Evolutionary conservation across 2,329 filamentous ascomycete genomes (phyloP), one percentile per base, ranked within the genome.

Genomic region (Stagonosporopsis chrysanthemi): DNA sequence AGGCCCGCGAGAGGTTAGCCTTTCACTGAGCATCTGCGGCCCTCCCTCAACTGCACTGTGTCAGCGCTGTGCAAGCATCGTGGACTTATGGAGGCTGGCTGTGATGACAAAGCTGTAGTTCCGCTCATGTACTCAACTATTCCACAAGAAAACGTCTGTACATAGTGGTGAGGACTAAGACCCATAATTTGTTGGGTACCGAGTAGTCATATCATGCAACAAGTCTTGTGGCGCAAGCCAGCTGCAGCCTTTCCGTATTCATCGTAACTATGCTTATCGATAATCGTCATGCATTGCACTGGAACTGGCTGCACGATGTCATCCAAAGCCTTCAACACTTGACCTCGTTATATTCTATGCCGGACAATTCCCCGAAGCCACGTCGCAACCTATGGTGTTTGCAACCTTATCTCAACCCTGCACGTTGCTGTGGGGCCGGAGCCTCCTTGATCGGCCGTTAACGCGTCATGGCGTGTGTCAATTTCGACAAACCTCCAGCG

Each of bases 401-500:
- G 28, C 29, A 35, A 39, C n/a, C 33, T 26, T 42, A 46, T 49
- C 48, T 57, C 24, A 38, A 43, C 54, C 43, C 43, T 28, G 48
- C 42, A 41, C 38, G 36, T 42, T 11, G 48, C 38, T 38, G 54
- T 57, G 54, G 54, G 54, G 38, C 54, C 48, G 39, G 6, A 33
- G 39, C 43, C 43, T 52, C 48, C 39, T 47, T 44, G 43, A 57
- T 57, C 54, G 43, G 33, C 48, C 48, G 19, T 52, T 47, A 52
- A 57, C 54, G 54, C 54, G 54, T 57, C 54, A 52, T 57, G 54
- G 54, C 54, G 54, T 52, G 54, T 52, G 29, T 57, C 54, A 57
- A 44, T 52, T 44, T 57, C 48, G 48, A 57, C 36, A 26, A 28
- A 28, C 49, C 31, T 23, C 44, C 54, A 39, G 14, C 35, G 31